Base-by-base conservation (phyloP, 108 stramenopile species). In the Cyclotella kingstonii region DNA sequence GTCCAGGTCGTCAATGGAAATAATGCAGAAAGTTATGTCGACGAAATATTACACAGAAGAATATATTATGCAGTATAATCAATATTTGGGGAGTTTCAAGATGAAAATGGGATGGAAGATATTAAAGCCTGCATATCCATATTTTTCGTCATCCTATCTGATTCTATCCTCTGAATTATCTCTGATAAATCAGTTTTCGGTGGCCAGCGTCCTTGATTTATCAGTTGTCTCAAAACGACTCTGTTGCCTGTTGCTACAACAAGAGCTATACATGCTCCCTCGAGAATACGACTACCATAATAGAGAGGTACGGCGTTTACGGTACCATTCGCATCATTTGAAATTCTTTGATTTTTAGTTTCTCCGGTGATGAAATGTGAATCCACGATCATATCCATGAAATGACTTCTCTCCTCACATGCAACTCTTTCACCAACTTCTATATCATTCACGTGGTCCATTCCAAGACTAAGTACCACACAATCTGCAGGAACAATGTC, bases 401-500 rank as follows among this genome's bases (percentile, higher is more conserved):
- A 19, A 22, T 3, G 27, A 39, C 5, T 46, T 22, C n/a, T 19
- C 29, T 28, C 23, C 29, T 18, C 8, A 25, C 50, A 23, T 18
- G 14, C 26, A 15, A 9, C 54, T 51, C 63, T 10, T 91, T 85
- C 68, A 12, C 40, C 34, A 4, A 55, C 54, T 21, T 5, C 1
- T 33, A 47, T 19, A 5, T 23, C 80, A 26, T 74, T 70, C 15
- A 69, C 56, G 19, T 41, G 52, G 23, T 77, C 66, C 60, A 68
- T 53, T 3, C 77, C 80, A 2, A 90, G 50, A 49, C 72, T 70
- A 41, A 91, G 31, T 1, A 84, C 54, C 0, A 68, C 46, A 46
- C 85, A 86, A 77, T 94, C 92, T 0, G 89, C 92, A 4, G 92
- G 92, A 17, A 94, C 84, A 7, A 84, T 46, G 44, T 94, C 92